phyloP scores from a whole-genome alignment of 495 filamentous ascomycete genomes.

The Trichoderma gamsii region DNA sequence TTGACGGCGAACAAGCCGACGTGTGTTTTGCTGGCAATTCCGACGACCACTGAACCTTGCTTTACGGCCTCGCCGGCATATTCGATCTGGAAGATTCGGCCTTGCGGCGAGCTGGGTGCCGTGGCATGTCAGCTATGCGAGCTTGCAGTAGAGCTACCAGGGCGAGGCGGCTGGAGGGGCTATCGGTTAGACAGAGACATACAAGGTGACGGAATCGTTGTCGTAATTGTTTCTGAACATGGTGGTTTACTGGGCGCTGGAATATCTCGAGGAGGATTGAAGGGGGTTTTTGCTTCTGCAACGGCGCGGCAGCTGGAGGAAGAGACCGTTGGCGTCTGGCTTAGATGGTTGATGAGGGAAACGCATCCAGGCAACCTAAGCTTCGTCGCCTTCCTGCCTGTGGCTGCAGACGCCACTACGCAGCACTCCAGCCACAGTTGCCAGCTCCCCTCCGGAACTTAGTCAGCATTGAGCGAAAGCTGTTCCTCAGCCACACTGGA shows the following conservation, averaged over 20 bases:
- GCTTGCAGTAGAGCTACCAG: conserved; percentile 19
- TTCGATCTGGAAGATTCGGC: conserved; percentile 98
- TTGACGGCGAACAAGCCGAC: conserved; percentile 93
- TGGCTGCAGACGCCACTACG: conserved; percentile 1
- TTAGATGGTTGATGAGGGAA: conserved; percentile 1
- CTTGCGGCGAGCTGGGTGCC: conserved; percentile 80
- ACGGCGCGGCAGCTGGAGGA: background rate
- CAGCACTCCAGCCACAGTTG: conserved; percentile 1
- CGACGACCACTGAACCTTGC: conserved; percentile 96
- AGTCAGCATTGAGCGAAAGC: background rate
- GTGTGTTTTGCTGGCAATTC: conserved; percentile 95
- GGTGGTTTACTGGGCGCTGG: conserved; percentile 25
- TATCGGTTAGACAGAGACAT: conserved; percentile 31
- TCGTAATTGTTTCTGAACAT: conserved; percentile 99
- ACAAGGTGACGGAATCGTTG: conserved; percentile 99
- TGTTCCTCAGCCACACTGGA: background rate
- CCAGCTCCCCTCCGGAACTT: background rate
- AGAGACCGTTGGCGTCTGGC: background rate
- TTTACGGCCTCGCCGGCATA: conserved; percentile 98
- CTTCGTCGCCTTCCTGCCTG: conserved; percentile 13
- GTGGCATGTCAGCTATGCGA: background rate
- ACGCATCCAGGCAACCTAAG: conserved; percentile 13
- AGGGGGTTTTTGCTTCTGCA: background rate
- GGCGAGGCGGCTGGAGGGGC: conserved; percentile 13
- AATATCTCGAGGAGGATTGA: background rate